Percentiles rank a stretch among this genome's conserved stretches.
These are phyloP conservation scores for Cordyceps farinosa DNA, from an alignment of 2,329 filamentous ascomycete species.

Conservation along the genomic window DNA sequence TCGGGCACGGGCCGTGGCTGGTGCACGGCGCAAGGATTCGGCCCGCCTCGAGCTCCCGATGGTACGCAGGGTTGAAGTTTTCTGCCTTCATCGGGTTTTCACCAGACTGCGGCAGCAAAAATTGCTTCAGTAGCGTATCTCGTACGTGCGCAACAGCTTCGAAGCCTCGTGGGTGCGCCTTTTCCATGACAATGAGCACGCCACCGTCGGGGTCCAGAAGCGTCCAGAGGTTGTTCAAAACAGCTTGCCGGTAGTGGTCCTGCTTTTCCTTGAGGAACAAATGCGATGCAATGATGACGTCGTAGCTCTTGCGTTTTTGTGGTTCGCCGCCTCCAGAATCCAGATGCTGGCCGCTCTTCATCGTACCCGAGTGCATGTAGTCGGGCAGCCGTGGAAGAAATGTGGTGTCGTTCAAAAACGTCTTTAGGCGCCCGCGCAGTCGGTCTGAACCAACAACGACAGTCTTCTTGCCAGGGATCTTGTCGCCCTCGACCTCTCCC, in stretches of 20 bases:
- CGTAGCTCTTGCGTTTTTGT: conserved; percentile 71
- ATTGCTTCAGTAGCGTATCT: conserved; percentile 70
- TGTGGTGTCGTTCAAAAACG: conserved; percentile 80
- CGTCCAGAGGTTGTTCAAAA: conserved; percentile 86
- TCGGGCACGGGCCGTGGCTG: conserved; percentile 82
- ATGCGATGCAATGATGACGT: conserved; percentile 87
- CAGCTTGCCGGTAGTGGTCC: conserved; percentile 70
- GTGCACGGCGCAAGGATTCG: conserved; percentile 77
- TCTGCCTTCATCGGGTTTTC: conserved; percentile 32
- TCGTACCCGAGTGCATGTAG: conserved; percentile 64
- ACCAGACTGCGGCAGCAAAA: conserved; percentile 55
- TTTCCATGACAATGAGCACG: conserved; percentile 82
- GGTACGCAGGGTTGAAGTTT: conserved; percentile 37
- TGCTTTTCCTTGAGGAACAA: conserved; percentile 72
- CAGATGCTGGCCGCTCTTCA: conserved; percentile 51
- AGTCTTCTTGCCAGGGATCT: conserved; percentile 68
- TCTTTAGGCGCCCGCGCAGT: conserved; percentile 70
- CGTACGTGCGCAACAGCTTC: conserved; percentile 86
- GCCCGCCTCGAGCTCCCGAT: conserved; percentile 52
- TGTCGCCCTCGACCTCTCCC: conserved; percentile 37
- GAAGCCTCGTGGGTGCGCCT: conserved; percentile 86
- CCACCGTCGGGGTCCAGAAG: conserved; percentile 81
- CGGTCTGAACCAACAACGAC: conserved; percentile 74
- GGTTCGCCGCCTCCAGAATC: conserved; percentile 52
- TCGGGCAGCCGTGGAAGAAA: conserved; percentile 92